Evolutionary conservation across 2,329 filamentous ascomycete genomes (phyloP), one percentile per base, ranked within the genome.

Genomic region (Davidsoniella australis): DNA sequence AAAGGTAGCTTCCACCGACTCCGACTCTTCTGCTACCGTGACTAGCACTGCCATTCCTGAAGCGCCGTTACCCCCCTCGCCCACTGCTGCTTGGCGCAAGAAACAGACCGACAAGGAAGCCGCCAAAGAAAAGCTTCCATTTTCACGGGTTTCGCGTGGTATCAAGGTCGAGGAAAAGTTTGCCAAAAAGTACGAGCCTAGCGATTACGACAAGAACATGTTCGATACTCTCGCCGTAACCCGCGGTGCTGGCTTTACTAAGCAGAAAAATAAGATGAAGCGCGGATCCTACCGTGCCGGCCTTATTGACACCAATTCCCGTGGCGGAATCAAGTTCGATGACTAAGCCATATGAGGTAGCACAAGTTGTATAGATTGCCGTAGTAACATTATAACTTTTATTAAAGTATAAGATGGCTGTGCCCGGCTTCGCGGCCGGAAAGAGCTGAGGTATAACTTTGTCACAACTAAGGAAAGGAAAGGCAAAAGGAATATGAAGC

Each of bases 181-280:
- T 57, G 62, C 77, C 2, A 87, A 81, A 57, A 95, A 96, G 65
- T 96, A 89, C 62, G 72, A 85, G 9, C 72, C 79, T 18, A 86
- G 95, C 62, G 80, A 83, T 55, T 98, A 96, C 66, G 89, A 88
- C 20, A 82, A 91, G 58, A 79, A 79, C 57, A 93, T 93, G 7
- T 85, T 88, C 61, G 76, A 86, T 57, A 88, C 95, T 61, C 68
- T 98, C 55, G 85, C 87, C 45, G 76, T 94, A 38, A 96, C 89
- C 29, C 85, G 82, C 63, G 91, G 91, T 59, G 96, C 95, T 69
- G 87, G 86, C 3, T 98, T 98, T 67, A 96, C 89, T 53, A 98
- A 98, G 72, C 91, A 96, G 71, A 98, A 98, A 79, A 98, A 98
- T 68, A 98, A 98, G 73, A 91, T 87, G 75, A 88, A 87, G 73